Base-by-base conservation (phyloP, 169 alveolate genomes). In the Pseudocohnilembus persalinus region DNA sequence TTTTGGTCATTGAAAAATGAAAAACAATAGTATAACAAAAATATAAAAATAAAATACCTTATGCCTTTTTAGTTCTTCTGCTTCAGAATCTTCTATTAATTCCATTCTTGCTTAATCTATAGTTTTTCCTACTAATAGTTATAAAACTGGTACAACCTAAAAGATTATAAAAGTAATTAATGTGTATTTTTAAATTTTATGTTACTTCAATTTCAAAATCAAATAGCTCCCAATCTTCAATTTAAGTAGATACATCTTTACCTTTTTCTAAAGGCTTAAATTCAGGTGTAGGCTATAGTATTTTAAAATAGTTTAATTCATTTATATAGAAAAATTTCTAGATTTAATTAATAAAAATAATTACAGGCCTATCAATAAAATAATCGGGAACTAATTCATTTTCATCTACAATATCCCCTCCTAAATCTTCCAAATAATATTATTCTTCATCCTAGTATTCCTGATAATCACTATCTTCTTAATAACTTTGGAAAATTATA, bases 41-140 rank as follows among this genome's bases (percentile, higher is more conserved):
- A 31, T 76, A 32, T 25, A 31, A 27, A 4, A 35, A 0, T n/a
- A 6, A 0, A 30, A 33, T 77, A 77, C 82, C 29, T 86, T 86
- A 73, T 86, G 81, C 20, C 33, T 79, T 29, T 68, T 0, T 28
- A 86, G 64, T 82, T 80, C 86, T 24, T 68, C 76, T 65, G 35
- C 31, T 68, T 86, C 90, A 24, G 28, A 80, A 63, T 86, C 90
- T 76, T 86, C 90, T 34, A 81, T 81, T 30, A 86, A 72, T 64
- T 86, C 90, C 90, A 86, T 86, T 34, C 90, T 73, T 1, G 90
- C 90, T 68, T 86, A 73, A 29, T 86, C 90, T 15, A 86, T 78
- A 30, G 87, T 74, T 76, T 86, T 86, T 75, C 90, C 90, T 25
- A 86, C 87, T 74, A 86, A 76, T 26, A 86, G 87, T 81, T 86